Percentiles rank a stretch among this genome's conserved stretches.
These are phyloP conservation scores for Colletotrichum gloeosporioides DNA, from an alignment of 2,329 filamentous ascomycete genomes.

Conservation along the genomic window DNA sequence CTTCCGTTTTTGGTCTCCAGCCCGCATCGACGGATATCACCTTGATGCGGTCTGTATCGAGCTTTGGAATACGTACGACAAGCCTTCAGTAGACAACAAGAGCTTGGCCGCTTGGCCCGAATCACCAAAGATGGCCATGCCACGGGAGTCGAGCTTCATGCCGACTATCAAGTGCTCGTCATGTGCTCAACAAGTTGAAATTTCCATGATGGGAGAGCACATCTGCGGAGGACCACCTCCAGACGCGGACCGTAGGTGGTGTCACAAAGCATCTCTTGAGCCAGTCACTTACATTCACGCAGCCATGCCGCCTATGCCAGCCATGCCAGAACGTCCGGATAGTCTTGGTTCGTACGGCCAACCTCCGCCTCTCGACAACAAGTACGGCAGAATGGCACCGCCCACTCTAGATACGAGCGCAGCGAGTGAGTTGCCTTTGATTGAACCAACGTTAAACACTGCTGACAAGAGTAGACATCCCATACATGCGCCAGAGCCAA, in stretches of 20 bases:
- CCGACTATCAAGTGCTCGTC: constrained; percentile 88
- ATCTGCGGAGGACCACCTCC: constrained; percentile 59
- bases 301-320: constrained; percentile 44
- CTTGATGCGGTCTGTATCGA: constrained; percentile 13
- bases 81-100: background rate
- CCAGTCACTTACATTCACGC: background rate
- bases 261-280: constrained; percentile 13
- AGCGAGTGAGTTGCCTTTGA: constrained; percentile 50
- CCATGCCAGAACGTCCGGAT: constrained; percentile 34
- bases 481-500: constrained; percentile 60
- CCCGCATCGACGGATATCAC: background rate
- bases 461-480: constrained; percentile 54
- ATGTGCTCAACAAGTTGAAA: constrained; percentile 80
- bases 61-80: background rate
- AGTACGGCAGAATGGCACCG: constrained; percentile 44
- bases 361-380: constrained; percentile 34
- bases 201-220: constrained; percentile 87
- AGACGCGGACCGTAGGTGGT: constrained; percentile 48
- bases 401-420: constrained; percentile 56
- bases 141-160: constrained; percentile 72
- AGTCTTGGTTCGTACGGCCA: constrained; percentile 31
- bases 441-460: background rate
- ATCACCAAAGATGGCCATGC: constrained; percentile 51
- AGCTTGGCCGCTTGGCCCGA: background rate
- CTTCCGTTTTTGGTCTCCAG: background rate